These are phyloP conservation scores for Penicillium sp. DNA, from an alignment of 2,329 filamentous ascomycete genomes.

Conservation along the genomic window DNA sequence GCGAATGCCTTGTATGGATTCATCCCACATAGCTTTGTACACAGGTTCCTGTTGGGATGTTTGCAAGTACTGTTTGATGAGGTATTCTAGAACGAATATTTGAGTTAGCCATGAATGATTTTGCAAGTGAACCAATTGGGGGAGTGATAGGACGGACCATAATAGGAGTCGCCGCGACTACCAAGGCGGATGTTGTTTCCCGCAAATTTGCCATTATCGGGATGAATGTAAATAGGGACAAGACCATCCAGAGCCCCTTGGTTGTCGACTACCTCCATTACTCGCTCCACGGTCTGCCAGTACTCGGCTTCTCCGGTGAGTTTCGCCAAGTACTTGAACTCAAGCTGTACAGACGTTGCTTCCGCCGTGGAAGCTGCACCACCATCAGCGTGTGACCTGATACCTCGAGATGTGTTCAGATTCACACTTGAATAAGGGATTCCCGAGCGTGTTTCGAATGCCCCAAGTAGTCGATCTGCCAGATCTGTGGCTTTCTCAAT, in stretches of 20 bases:
- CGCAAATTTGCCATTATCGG: slow-evolving; percentile 76
- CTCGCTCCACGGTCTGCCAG: slow-evolving; percentile 89
- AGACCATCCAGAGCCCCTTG: slow-evolving; percentile 80
- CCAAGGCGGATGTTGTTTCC: slow-evolving; percentile 88
- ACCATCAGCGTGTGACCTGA: slow-evolving; percentile 79
- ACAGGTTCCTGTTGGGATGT: slow-evolving; percentile 83
- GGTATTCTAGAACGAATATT: slow-evolving; percentile 67
- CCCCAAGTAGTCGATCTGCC: slow-evolving; percentile 81
- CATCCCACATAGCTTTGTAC: slow-evolving; percentile 92
- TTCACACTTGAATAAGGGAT: slow-evolving; percentile 92
- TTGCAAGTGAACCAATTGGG: neutral
- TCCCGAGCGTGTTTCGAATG: slow-evolving; percentile 85
- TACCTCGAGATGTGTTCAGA: slow-evolving; percentile 73
- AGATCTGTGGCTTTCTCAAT: slow-evolving; percentile 94
- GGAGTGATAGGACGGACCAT: slow-evolving; percentile 53
- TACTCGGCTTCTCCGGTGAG: slow-evolving; percentile 90
- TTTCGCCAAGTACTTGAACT: slow-evolving; percentile 96
- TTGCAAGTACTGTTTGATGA: slow-evolving; percentile 98
- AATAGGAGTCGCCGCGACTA: slow-evolving; percentile 95
- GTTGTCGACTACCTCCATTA: slow-evolving; percentile 87
- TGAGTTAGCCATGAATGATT: neutral
- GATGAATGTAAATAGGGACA: slow-evolving; percentile 87
- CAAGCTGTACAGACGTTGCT: slow-evolving; percentile 87
- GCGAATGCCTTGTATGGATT: slow-evolving; percentile 80
- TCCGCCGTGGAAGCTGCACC: slow-evolving; percentile 95